These are phyloP conservation scores for Ceraceosorus bombacis DNA, from an alignment of 1,284 basidiomycete genomes.

Conservation along the genomic window DNA sequence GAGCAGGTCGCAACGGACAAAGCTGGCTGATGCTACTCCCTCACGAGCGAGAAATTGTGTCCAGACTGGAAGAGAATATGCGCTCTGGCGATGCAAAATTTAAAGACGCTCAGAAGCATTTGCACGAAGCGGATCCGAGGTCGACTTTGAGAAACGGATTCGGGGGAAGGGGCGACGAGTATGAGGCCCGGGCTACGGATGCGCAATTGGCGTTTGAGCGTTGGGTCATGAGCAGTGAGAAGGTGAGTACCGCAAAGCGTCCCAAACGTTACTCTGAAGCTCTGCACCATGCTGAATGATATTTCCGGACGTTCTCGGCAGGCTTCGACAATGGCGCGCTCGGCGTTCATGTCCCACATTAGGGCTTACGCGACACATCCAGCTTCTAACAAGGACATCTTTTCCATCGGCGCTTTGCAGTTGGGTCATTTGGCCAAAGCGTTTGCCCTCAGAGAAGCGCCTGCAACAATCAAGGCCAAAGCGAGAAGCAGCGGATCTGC, in stretches of 20 bases:
- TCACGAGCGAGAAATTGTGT: conserved; percentile 46
- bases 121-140: conserved; percentile 3
- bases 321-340: conserved; percentile 70
- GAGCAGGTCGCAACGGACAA: conserved; percentile 77
- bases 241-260: conserved; percentile 54
- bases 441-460: conserved; percentile 89
- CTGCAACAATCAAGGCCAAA: conserved; percentile 45
- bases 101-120: not conserved
- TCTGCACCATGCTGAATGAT: no score
- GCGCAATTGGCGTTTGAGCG: conserved; percentile 90
- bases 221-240: conserved; percentile 72
- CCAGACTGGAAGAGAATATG: conserved; percentile 11
- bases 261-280: no score
- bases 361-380: conserved; percentile 97
- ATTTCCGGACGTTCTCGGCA: conserved; percentile 42
- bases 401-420: conserved; percentile 87
- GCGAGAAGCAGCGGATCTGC: not conserved
- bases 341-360: conserved; percentile 83
- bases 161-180: conserved; percentile 68
- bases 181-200: conserved; percentile 84
- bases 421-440: conserved; percentile 94
- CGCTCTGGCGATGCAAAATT: not conserved
- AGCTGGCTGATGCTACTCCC: conserved; percentile 80
- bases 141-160: conserved; percentile 57
- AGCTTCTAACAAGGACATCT: conserved; percentile 84